phyloP scores from a whole-genome alignment of 2,329 filamentous ascomycete species.

The Colletotrichum incanum region DNA sequence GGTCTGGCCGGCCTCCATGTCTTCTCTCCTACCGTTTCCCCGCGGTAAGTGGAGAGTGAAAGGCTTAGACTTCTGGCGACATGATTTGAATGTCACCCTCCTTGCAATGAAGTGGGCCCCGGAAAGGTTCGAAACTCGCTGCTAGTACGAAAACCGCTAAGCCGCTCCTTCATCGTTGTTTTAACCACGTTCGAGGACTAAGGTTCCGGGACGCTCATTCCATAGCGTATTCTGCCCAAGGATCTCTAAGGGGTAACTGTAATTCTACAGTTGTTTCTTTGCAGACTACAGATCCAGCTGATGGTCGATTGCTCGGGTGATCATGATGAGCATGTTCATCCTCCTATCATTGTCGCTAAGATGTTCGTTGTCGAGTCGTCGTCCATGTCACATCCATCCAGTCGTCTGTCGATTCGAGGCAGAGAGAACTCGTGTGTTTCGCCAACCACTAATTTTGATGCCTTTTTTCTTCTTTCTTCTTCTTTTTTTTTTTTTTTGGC shows the following conservation, averaged over 20 bases:
- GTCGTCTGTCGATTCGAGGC: constrained; percentile 10
- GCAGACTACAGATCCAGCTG: not conserved
- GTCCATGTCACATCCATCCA: not conserved
- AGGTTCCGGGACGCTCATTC: constrained; percentile 27
- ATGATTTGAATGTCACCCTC: constrained; percentile 5
- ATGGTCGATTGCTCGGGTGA: not conserved
- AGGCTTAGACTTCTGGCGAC: not conserved
- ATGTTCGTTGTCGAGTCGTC: not conserved
- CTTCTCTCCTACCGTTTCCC: not conserved
- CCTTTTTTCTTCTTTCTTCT: not conserved
- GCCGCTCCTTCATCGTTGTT: constrained; percentile 7
- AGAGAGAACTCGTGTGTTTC: not conserved
- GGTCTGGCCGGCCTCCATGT: not conserved
- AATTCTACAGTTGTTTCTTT: not conserved
- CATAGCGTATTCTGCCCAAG: constrained; percentile 13
- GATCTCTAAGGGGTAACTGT: not conserved
- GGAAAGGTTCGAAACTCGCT: constrained; percentile 1
- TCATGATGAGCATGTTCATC: not conserved
- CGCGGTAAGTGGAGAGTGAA: not conserved
- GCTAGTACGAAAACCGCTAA: constrained; percentile 3
- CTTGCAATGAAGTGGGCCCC: constrained; percentile 11
- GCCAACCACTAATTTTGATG: not conserved
- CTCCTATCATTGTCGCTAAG: constrained; percentile 5
- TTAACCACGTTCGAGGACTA: constrained; percentile 27
- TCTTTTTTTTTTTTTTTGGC: no score